These are phyloP conservation scores for Xylaria venustula DNA, from an alignment of 495 filamentous ascomycete genomes.

Conservation along the genomic window DNA sequence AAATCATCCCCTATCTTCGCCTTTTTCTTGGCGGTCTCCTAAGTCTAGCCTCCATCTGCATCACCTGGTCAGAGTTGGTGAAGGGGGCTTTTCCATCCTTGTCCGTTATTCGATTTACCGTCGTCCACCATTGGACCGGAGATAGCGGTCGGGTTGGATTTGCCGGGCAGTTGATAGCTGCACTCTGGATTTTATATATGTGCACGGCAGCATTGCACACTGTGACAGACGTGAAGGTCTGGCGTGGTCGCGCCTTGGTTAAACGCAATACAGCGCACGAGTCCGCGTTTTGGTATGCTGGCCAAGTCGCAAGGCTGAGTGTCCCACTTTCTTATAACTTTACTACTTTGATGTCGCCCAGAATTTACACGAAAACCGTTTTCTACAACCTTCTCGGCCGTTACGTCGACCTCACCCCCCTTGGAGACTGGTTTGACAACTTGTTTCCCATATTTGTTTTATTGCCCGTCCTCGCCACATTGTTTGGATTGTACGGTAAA, in stretches of 20 bases:
- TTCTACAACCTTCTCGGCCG: conserved; percentile 86
- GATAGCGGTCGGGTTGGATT: conserved; percentile 72
- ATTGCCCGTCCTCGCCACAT: conserved; percentile 74
- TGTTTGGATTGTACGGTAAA: conserved; percentile 84
- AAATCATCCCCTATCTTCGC: conserved; percentile 64
- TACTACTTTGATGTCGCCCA: conserved; percentile 74
- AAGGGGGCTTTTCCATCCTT: conserved; percentile 71
- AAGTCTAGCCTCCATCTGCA: conserved; percentile 70
- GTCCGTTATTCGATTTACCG: conserved; percentile 80
- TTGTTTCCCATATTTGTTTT: conserved; percentile 87
- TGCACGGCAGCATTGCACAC: conserved; percentile 75
- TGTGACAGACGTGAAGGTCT: conserved; percentile 86
- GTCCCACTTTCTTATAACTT: conserved; percentile 96
- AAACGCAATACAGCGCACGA: conserved; percentile 86
- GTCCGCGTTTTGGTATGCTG: conserved; percentile 91
- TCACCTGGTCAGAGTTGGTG: conserved; percentile 90
- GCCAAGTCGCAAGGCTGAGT: conserved; percentile 83
- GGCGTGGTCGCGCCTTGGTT: conserved; percentile 90
- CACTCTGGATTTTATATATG: conserved; percentile 94
- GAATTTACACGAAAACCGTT: conserved; percentile 65
- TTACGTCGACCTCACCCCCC: conserved; percentile 78
- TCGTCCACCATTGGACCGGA: conserved; percentile 71
- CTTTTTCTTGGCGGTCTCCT: conserved; percentile 63
- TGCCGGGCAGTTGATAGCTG: conserved; percentile 77
- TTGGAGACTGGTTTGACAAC: conserved; percentile 81